phyloP scores from a whole-genome alignment of 75 land plant species.

The Picea glauca region DNA sequence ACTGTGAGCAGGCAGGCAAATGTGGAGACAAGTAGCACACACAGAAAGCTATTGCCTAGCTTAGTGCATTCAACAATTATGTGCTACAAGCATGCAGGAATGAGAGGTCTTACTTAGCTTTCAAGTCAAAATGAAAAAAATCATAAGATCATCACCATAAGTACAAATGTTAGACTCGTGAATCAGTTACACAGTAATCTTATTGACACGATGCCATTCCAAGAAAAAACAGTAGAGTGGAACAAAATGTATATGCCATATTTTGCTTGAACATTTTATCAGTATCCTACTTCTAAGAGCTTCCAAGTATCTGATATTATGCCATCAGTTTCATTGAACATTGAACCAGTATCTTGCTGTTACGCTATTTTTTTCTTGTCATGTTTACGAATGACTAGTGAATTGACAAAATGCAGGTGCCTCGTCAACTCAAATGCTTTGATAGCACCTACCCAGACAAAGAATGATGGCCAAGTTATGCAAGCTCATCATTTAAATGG shows the following conservation, averaged over 20 bases:
- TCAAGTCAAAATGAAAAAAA: neutral
- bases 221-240: neutral
- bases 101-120: neutral
- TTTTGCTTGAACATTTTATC: neutral
- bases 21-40: constrained; percentile 6
- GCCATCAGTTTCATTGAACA: neutral
- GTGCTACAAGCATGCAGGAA: neutral
- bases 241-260: neutral
- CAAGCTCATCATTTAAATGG: constrained; percentile 3
- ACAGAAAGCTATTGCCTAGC: neutral
- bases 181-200: neutral
- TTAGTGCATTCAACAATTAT: neutral
- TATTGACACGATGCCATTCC: neutral
- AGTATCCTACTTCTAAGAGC: neutral
- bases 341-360: neutral
- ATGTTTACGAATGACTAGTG: neutral
- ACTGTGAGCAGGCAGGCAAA: neutral
- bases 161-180: neutral
- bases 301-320: neutral
- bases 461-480: neutral
- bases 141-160: neutral
- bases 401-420: constrained; percentile 5
- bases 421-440: neutral
- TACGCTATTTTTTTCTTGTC: neutral
- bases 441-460: neutral